Conservation (phyloP, 495 filamentous ascomycete species). For the Opeltia flavorubescens region DNA sequence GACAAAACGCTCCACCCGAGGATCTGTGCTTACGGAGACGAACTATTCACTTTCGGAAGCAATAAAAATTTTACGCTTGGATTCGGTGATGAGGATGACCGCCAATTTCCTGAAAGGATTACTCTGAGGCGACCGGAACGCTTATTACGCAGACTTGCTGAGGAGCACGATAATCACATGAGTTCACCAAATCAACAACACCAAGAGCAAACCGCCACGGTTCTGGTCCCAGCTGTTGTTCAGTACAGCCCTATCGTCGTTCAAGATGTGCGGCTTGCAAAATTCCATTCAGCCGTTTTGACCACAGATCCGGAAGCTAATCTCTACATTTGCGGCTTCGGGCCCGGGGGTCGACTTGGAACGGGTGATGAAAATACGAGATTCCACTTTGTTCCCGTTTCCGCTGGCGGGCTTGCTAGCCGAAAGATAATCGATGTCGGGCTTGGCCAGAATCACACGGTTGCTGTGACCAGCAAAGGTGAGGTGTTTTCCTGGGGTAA, state of each 20-base stretch:
- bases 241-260: constrained; percentile 55
- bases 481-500: constrained; percentile 88
- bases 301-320: constrained; percentile 86
- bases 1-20: constrained; percentile 19
- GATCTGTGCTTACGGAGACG: constrained; percentile 50
- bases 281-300: constrained; percentile 79
- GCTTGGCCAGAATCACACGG: constrained; percentile 79
- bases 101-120: constrained; percentile 81
- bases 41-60: constrained; percentile 84
- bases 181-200: constrained; percentile 2
- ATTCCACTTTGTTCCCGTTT: constrained; percentile 69
- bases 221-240: constrained; percentile 52
- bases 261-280: constrained; percentile 71
- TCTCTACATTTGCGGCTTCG: constrained; percentile 85
- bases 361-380: constrained; percentile 80
- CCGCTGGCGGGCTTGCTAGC: constrained; percentile 53
- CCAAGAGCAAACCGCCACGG: background rate
- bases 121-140: constrained; percentile 65
- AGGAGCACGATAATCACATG: background rate
- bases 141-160: constrained; percentile 38
- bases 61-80: constrained; percentile 91
- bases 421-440: constrained; percentile 59
- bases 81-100: constrained; percentile 83
- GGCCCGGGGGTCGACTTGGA: constrained; percentile 77
- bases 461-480: constrained; percentile 68